A percentile compares a stretch with the other conserved stretches of the same genome.
phyloP scores from a whole-genome alignment of 2,329 filamentous ascomycete genomes.

The Didymella lethalis region DNA sequence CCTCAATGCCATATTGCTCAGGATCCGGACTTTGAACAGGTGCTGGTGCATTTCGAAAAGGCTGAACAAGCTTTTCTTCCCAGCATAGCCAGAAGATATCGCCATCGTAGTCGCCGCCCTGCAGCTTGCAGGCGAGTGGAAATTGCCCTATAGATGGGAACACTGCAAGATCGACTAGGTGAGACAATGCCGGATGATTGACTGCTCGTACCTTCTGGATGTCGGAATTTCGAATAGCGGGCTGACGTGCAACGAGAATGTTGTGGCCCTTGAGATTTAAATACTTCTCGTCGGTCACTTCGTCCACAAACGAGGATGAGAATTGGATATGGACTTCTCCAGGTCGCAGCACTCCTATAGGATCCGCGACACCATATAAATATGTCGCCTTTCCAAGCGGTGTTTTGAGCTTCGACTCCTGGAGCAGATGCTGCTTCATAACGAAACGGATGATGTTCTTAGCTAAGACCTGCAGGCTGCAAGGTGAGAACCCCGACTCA shows the following conservation, averaged over 20 bases:
- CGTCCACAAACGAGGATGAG: conserved; percentile 65
- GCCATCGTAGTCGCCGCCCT: conserved; percentile 83
- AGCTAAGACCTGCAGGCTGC: conserved; percentile 58
- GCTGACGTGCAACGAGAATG: conserved; percentile 72
- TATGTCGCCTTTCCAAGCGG: conserved; percentile 68
- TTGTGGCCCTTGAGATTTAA: conserved; percentile 65
- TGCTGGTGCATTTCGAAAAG: conserved; percentile 69
- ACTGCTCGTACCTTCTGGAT: conserved; percentile 68
- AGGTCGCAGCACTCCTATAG: conserved; percentile 65
- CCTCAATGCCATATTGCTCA: conserved; percentile 58
- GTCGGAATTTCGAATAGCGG: conserved; percentile 74
- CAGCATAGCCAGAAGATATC: conserved; percentile 81
- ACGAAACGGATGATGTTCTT: conserved; percentile 59
- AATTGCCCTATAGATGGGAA: conserved; percentile 71
- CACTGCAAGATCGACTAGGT: conserved; percentile 79
- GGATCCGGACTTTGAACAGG: conserved; percentile 58
- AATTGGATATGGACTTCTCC: conserved; percentile 74
- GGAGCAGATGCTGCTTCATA: conserved; percentile 60
- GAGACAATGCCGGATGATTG: conserved; percentile 65
- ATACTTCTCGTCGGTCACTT: conserved; percentile 62
- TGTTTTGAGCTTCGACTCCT: conserved; percentile 67
- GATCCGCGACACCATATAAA: conserved; percentile 74
- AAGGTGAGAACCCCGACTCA: conserved; percentile 64
- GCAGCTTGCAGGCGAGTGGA: conserved; percentile 73
- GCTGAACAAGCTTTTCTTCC: conserved; percentile 69